Conservation (phyloP, 352 stramenopile species). For the Phytopythium vexans region DNA sequence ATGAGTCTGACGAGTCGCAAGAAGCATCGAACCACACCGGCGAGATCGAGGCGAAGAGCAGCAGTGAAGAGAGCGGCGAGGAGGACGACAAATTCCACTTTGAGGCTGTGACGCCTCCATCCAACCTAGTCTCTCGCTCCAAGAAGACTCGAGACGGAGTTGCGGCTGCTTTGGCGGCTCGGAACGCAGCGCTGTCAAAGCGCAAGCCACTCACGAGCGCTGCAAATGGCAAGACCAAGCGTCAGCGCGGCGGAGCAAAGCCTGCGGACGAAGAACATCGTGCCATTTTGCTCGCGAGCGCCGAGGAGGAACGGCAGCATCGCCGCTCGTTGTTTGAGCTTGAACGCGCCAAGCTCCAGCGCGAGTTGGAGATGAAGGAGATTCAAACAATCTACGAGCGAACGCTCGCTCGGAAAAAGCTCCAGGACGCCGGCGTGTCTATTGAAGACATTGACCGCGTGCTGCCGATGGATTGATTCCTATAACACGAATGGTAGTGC, state of each 20-base stretch:
- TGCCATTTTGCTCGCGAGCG: conserved; percentile 12
- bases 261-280: conserved; percentile 1
- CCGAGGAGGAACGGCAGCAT: conserved; percentile 29
- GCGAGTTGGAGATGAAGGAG: conserved; percentile 38
- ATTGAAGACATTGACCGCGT: conserved; percentile 37
- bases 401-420: conserved; percentile 39
- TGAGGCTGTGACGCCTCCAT: no score
- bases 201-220: no score
- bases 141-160: no score
- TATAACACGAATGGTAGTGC: no score
- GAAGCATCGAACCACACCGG: background rate
- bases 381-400: conserved; percentile 37
- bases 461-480: conserved; percentile 15
- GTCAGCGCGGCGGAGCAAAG: background rate
- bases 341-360: conserved; percentile 38
- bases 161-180: no score
- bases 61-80: conserved; percentile 7
- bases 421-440: conserved; percentile 37
- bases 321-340: conserved; percentile 40
- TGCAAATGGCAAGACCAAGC: no score
- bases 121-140: no score
- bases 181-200: no score
- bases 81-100: conserved; percentile 5
- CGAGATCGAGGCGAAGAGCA: conserved; percentile 5
- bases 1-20: conserved; percentile 3